These are phyloP conservation scores for Cylindrotheca closterium DNA, from an alignment of 108 stramenopile species.

Conservation along the genomic window DNA sequence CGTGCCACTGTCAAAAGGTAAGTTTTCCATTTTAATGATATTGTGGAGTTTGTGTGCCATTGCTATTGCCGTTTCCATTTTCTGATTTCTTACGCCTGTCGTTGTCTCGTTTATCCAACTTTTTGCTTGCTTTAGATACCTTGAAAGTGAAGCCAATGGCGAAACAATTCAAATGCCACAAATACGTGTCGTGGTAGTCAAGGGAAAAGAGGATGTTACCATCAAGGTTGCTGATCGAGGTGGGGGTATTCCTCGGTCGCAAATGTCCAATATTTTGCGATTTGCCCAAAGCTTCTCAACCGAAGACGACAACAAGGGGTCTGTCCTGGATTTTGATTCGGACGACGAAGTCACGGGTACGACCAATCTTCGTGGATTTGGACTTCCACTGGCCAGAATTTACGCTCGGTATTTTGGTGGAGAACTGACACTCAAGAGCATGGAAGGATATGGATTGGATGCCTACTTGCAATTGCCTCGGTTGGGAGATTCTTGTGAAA, in stretches of 20 bases:
- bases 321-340: slow-evolving; percentile 60
- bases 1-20: slow-evolving; percentile 80
- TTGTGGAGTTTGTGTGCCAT: neutral
- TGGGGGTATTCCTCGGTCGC: slow-evolving; percentile 95
- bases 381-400: slow-evolving; percentile 92
- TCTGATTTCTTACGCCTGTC: neutral
- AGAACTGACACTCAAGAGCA: slow-evolving; percentile 92
- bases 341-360: slow-evolving; percentile 53
- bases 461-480: slow-evolving; percentile 93
- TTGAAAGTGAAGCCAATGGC: slow-evolving; percentile 10
- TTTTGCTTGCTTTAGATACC: slow-evolving; percentile 6
- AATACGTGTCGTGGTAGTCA: slow-evolving; percentile 91
- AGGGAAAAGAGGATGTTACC: slow-evolving; percentile 96
- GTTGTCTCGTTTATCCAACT: slow-evolving; percentile 13
- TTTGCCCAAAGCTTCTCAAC: slow-evolving; percentile 92
- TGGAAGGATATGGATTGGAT: slow-evolving; percentile 99
- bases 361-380: slow-evolving; percentile 84
- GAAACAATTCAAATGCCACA: slow-evolving; percentile 52
- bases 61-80: neutral
- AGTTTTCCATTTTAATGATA: slow-evolving; percentile 18
- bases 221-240: slow-evolving; percentile 97
- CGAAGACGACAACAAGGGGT: slow-evolving; percentile 49
- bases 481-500: slow-evolving; percentile 85
- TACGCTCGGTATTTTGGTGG: slow-evolving; percentile 99
- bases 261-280: slow-evolving; percentile 88